Base-by-base conservation (phyloP, 306 rosid species). In the Macrotyloma uniflorum region DNA sequence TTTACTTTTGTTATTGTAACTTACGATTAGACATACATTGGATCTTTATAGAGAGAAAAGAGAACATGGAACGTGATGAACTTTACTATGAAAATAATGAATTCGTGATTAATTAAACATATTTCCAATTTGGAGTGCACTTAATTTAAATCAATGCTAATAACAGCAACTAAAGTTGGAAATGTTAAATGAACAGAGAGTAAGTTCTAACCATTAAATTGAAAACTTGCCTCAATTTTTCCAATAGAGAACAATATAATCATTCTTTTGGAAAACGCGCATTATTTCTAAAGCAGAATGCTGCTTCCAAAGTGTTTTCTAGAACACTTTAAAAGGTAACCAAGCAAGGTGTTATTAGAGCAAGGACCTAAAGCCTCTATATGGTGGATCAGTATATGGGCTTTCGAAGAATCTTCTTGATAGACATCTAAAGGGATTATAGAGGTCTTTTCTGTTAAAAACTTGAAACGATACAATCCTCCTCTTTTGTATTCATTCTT, bases 241-340 rank as follows among this genome's bases (percentile, higher is more conserved):
- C 26, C 55, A 14, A 32, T 14, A 26, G 49, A 70, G 49, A 69
- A 62, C 49, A 66, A 46, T 47, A 24, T 49, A 12, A 62, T 28
- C 23, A 76, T 32, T 62, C 36, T 82, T 77, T 71, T 40, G 18
- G 19, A 77, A 81, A 81, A 53, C 11, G 4, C 16, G 5, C 30
- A 43, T 42, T 38, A 55, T 63, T 54, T 77, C 66, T 22, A 54
- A 61, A 22, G 75, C 45, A 68, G 75, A 33, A 64, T 43, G 40
- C 32, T 69, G 35, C 40, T 49, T 62, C 68, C 24, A 24, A 70
- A 50, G 77, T 59, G 23, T 40, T 40, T 40, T 2, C 2, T 9
- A 40, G 15, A 57, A 54, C 47, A 33, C 20, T 4, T 36, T 28
- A 38, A 69, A 69, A 76, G 19, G 72, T 54, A 67, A 14, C 58